A percentile compares a stretch with the other conserved stretches of the same genome.
These are phyloP conservation scores for Agaricus blazei DNA, from an alignment of 768 basidiomycete genomes.

Conservation along the genomic window DNA sequence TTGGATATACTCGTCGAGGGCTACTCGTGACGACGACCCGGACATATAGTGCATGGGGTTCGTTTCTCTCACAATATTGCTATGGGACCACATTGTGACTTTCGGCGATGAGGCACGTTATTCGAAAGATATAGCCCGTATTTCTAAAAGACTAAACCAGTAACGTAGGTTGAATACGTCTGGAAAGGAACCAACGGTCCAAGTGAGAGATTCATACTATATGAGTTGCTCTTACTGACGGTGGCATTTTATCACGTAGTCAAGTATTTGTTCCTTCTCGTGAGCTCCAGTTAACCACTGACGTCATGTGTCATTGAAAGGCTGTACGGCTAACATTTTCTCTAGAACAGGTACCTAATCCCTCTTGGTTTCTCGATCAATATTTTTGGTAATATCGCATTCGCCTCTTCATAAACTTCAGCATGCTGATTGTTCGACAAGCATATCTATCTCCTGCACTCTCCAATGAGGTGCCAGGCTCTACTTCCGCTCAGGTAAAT, in stretches of 20 bases:
- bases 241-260: slow-evolving; percentile 20
- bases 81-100: slow-evolving; percentile 55
- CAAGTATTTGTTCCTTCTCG: slow-evolving; percentile 37
- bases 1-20: background rate
- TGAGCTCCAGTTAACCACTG: slow-evolving; percentile 13
- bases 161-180: slow-evolving; percentile 36
- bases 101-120: slow-evolving; percentile 33
- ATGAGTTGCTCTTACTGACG: background rate
- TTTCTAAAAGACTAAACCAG: background rate
- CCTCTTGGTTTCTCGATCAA: slow-evolving; percentile 60
- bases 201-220: slow-evolving; percentile 27
- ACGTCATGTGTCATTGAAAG: too few species aligned
- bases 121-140: background rate
- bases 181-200: slow-evolving; percentile 44
- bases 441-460: slow-evolving; percentile 39
- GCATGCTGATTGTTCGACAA: slow-evolving; percentile 9
- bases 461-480: slow-evolving; percentile 27
- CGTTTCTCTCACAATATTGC: slow-evolving; percentile 41
- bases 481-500: background rate
- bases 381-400: slow-evolving; percentile 30
- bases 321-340: background rate
- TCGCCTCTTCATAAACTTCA: background rate
- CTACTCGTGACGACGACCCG: background rate
- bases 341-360: slow-evolving; percentile 61
- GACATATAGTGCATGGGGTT: slow-evolving; percentile 44